phyloP scores from a whole-genome alignment of 208 protist genomes.

The Porcisia hertigi region DNA sequence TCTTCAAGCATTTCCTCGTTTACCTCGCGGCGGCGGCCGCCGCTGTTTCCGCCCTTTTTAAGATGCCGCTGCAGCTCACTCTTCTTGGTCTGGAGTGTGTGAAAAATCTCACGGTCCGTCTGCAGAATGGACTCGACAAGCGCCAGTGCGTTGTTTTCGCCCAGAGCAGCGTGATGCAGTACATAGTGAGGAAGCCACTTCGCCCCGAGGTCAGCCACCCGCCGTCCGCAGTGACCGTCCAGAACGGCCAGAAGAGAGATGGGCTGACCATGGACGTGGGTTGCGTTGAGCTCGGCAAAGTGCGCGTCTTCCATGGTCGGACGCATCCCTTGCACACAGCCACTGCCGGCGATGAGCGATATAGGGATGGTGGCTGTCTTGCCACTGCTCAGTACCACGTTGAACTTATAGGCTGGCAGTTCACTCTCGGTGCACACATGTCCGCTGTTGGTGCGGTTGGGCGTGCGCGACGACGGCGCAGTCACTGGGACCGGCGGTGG shows the following conservation, averaged over 20 bases:
- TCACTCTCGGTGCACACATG: neutral
- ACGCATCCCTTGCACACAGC: constrained; percentile 71
- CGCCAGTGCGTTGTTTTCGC: constrained; percentile 75
- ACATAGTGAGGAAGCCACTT: constrained; percentile 69
- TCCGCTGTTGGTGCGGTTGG: neutral
- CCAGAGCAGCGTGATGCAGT: constrained; percentile 53
- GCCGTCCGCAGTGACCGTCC: constrained; percentile 84
- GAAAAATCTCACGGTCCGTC: constrained; percentile 55
- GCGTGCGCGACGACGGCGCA: constrained; percentile 7
- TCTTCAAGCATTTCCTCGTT: constrained; percentile 29
- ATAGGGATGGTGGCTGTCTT: constrained; percentile 50
- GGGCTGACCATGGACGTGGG: constrained; percentile 51
- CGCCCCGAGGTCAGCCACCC: constrained; percentile 63
- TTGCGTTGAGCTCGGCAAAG: constrained; percentile 50
- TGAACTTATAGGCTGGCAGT: constrained; percentile 59
- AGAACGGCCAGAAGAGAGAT: constrained; percentile 69
- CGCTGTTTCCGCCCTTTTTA: constrained; percentile 10
- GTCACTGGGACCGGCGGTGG: neutral
- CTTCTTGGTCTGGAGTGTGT: constrained; percentile 26
- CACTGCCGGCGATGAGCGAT: constrained; percentile 51
- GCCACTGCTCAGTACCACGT: constrained; percentile 76
- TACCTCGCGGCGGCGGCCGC: constrained; percentile 14
- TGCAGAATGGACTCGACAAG: constrained; percentile 79
- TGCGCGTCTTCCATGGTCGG: constrained; percentile 87
- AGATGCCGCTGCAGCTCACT: constrained; percentile 21